Percentiles rank a stretch among this genome's conserved stretches.
Conservation (phyloP, 164 flowering plant genomes). For the Dillenia turbinata region DNA sequence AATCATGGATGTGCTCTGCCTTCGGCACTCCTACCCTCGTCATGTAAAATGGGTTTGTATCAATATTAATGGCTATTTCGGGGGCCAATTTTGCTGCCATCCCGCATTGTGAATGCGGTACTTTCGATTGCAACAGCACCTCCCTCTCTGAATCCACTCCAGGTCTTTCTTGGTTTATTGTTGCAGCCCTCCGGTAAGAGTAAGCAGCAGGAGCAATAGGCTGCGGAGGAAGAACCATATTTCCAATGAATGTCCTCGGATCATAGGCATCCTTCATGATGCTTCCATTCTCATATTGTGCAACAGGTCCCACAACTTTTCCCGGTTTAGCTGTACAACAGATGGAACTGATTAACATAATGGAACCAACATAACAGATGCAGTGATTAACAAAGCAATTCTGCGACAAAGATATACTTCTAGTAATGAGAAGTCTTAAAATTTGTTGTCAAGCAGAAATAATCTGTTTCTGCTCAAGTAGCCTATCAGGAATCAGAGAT, state of each 20-base stretch:
- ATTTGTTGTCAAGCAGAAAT: not conserved
- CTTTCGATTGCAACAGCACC: constrained; percentile 24
- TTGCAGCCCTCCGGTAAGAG: constrained; percentile 27
- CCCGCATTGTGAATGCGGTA: constrained; percentile 35
- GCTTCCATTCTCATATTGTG: constrained; percentile 43
- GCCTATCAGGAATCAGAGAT: too few relatives aligned
- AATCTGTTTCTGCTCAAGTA: too few relatives aligned
- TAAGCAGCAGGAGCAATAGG: constrained; percentile 38
- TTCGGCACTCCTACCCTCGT: constrained; percentile 34
- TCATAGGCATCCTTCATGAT: constrained; percentile 45
- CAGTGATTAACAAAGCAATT: not conserved
- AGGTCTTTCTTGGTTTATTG: constrained; percentile 34
- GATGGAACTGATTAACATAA: not conserved
- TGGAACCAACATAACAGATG: not conserved
- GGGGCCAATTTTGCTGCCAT: constrained; percentile 48
- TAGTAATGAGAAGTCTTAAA: not conserved
- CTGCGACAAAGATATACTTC: not conserved
- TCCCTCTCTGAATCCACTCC: constrained; percentile 27
- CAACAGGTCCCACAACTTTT: constrained; percentile 55
- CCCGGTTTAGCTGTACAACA: constrained; percentile 58
- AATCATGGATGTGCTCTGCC: constrained; percentile 30
- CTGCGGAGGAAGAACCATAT: constrained; percentile 39
- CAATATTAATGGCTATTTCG: constrained; percentile 63
- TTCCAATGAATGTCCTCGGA: constrained; percentile 40
- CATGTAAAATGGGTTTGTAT: constrained; percentile 50